Percentiles rank a stretch among this genome's conserved stretches.
These are phyloP conservation scores for Wickerhamiella infanticola DNA, from an alignment of 1,139 yeast species.

Conservation along the genomic window DNA sequence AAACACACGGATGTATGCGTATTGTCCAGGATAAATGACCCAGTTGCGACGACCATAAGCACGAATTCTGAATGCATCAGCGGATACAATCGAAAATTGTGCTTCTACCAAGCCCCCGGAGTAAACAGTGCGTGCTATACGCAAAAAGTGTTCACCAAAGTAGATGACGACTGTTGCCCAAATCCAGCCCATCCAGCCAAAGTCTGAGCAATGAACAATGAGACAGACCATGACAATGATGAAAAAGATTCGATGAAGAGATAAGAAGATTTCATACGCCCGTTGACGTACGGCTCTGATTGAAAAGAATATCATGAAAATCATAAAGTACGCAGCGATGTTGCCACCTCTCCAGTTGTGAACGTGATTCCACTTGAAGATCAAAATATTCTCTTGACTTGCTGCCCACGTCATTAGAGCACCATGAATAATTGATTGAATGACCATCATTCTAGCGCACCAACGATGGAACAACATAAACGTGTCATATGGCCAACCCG, in stretches of 20 bases:
- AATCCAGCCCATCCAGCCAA: constrained; percentile 37
- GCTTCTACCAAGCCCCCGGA: constrained; percentile 31
- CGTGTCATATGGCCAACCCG: constrained; percentile 51
- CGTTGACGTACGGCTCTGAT: constrained; percentile 22
- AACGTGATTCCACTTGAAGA: constrained; percentile 27
- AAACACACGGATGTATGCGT: constrained; percentile 42
- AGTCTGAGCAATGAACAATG: constrained; percentile 25
- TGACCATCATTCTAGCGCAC: constrained; percentile 39
- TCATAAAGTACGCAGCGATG: constrained; percentile 27
- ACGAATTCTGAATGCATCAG: constrained; percentile 17
- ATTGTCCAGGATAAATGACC: constrained; percentile 40
- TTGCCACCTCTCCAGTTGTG: constrained; percentile 32
- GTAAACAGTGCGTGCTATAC: constrained; percentile 22
- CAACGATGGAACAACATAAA: constrained; percentile 50
- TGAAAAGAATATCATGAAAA: constrained; percentile 23
- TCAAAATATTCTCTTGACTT: constrained; percentile 24
- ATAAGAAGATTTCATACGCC: constrained; percentile 31
- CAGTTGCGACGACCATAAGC: constrained; percentile 22
- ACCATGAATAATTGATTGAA: constrained; percentile 31
- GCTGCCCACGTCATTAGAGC: constrained; percentile 22
- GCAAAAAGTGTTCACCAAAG: constrained; percentile 14
- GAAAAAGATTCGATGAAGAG: constrained; percentile 25
- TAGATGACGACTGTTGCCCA: constrained; percentile 12
- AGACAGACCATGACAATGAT: constrained; percentile 31
- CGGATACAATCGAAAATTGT: constrained; percentile 19